Conservation (phyloP, 78 protist species). For the Paratrimastix pyriformis region DNA sequence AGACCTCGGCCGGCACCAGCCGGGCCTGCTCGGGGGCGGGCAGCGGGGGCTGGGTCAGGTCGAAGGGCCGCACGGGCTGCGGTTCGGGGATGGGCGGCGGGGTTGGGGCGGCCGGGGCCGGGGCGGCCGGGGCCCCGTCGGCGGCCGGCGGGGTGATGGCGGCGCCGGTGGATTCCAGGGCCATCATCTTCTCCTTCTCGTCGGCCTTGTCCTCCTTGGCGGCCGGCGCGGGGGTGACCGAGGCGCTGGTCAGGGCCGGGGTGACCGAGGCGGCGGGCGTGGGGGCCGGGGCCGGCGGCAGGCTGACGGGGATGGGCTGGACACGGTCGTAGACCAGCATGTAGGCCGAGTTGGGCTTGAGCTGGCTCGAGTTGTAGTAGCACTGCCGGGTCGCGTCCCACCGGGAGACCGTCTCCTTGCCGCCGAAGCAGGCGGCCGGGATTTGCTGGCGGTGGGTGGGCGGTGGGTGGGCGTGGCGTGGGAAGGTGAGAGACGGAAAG, state of each 20-base stretch:
- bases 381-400: background rate
- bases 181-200: background rate
- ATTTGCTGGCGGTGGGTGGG: slow-evolving; percentile 45
- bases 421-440: slow-evolving; percentile 60
- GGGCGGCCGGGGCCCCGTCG: background rate
- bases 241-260: background rate
- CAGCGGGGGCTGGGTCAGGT: background rate
- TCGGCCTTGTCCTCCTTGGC: background rate
- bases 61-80: background rate
- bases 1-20: slow-evolving; percentile 29
- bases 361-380: background rate
- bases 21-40: background rate
- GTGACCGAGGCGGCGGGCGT: background rate
- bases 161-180: too few species aligned
- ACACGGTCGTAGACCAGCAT: slow-evolving; percentile 66
- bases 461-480: too few species aligned
- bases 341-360: slow-evolving; percentile 64
- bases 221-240: background rate
- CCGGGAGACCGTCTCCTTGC: slow-evolving; percentile 18
- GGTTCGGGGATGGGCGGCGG: background rate
- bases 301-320: background rate
- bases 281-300: background rate
- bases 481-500: too few species aligned
- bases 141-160: background rate
- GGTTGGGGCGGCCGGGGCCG: background rate